These are phyloP conservation scores for Mortierella sp. DNA, from an alignment of 371 early-diverging fungal species.

Conservation along the genomic window DNA sequence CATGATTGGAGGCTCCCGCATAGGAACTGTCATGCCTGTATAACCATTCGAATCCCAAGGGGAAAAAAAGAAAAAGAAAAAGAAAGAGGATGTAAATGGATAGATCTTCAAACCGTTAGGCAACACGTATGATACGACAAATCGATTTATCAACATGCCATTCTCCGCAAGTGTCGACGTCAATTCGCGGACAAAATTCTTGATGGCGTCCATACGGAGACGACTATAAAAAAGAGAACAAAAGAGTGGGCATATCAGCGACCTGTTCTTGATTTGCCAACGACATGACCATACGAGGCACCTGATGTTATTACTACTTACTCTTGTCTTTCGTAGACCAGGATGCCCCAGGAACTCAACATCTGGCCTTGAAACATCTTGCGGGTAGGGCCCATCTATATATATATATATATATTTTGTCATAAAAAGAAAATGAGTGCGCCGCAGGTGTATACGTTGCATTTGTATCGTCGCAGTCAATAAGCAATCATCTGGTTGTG, in stretches of 20 bases:
- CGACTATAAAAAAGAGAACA: neutral
- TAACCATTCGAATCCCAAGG: neutral
- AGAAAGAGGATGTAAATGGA: neutral
- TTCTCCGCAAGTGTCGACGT: constrained; percentile 52
- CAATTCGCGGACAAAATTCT: constrained; percentile 56
- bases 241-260: neutral
- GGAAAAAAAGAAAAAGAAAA: no score
- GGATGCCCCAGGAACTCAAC: constrained; percentile 75
- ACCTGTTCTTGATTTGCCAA: no score
- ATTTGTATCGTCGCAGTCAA: neutral
- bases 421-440: neutral
- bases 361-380: constrained; percentile 70
- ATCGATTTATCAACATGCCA: constrained; percentile 16
- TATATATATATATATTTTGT: no score
- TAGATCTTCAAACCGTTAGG: neutral
- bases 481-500: neutral
- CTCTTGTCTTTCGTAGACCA: constrained; percentile 58
- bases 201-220: constrained; percentile 15
- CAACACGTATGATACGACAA: neutral
- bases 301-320: constrained; percentile 8
- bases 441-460: neutral
- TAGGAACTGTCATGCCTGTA: constrained; percentile 23
- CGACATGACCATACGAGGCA: neutral
- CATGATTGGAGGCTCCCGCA: constrained; percentile 18
- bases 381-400: constrained; percentile 64